Percentiles rank a stretch among this genome's conserved stretches.
Evolutionary conservation across 768 basidiomycete genomes (phyloP).

Genomic region (Russula vinacea): DNA sequence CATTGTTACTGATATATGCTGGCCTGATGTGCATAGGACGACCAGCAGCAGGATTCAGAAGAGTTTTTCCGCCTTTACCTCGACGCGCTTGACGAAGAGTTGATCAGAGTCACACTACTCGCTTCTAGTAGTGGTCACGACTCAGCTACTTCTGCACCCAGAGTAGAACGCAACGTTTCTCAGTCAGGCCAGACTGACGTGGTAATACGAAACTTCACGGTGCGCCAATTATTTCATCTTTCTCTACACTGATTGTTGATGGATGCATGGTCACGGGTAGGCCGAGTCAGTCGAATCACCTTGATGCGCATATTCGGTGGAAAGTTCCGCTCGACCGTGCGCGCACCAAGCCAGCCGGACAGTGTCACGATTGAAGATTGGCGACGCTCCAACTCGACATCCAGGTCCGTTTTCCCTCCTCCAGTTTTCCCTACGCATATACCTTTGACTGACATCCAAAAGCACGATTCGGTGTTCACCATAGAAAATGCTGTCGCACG

Average conservation of each 20-base stretch:
- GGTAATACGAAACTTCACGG: neutral
- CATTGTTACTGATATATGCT: neutral
- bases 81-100: neutral
- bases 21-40: neutral
- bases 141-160: too few relatives aligned
- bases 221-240: too few relatives aligned
- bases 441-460: neutral
- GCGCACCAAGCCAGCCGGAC: neutral
- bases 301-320: too few relatives aligned
- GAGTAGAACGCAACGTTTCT: too few relatives aligned
- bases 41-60: neutral
- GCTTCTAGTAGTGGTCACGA: too few relatives aligned
- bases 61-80: neutral
- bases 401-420: neutral
- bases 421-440: neutral
- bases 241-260: too few relatives aligned
- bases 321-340: neutral
- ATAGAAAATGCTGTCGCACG: neutral
- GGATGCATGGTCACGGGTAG: too few relatives aligned
- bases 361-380: neutral
- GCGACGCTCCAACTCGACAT: neutral
- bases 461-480: neutral
- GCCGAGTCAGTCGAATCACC: too few relatives aligned
- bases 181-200: neutral
- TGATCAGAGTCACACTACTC: neutral